Conservation (phyloP, 495 filamentous ascomycete genomes). For the Penicillium diatomitis region DNA sequence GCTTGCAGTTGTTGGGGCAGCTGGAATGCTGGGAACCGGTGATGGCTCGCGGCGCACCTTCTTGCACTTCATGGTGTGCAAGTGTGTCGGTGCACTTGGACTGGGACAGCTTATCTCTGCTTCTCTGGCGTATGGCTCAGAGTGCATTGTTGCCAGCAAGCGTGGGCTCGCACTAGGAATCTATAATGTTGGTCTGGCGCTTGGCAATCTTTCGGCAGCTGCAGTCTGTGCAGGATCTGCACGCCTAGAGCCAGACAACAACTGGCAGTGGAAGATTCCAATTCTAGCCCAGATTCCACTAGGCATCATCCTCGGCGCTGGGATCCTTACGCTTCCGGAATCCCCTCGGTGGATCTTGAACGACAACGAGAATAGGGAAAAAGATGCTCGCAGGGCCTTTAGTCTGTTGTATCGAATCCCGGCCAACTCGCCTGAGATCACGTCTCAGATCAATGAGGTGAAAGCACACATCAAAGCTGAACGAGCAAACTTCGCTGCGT, state of each 20-base stretch:
- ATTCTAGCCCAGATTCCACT: slow-evolving; percentile 23
- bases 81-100: slow-evolving; percentile 20
- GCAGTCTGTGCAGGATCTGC: slow-evolving; percentile 22
- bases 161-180: slow-evolving; percentile 17
- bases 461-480: slow-evolving; percentile 17
- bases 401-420: slow-evolving; percentile 13
- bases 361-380: slow-evolving; percentile 9
- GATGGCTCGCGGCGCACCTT: slow-evolving; percentile 13
- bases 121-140: slow-evolving; percentile 17
- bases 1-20: slow-evolving; percentile 15
- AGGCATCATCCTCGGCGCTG: slow-evolving; percentile 16
- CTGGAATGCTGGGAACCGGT: slow-evolving; percentile 18
- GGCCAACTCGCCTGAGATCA: slow-evolving; percentile 13
- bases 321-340: slow-evolving; percentile 23
- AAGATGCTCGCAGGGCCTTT: slow-evolving; percentile 17
- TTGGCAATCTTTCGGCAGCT: slow-evolving; percentile 17
- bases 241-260: slow-evolving; percentile 10
- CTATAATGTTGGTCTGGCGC: slow-evolving; percentile 20
- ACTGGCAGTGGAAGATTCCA: slow-evolving; percentile 25
- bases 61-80: slow-evolving; percentile 21
- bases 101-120: slow-evolving; percentile 17
- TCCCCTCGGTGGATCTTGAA: slow-evolving; percentile 23
- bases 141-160: slow-evolving; percentile 20
- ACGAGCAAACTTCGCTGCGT: not conserved
- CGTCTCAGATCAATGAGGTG: slow-evolving; percentile 15